Conservation (phyloP, 139 green algal species). For the Haematococcus sp. region DNA sequence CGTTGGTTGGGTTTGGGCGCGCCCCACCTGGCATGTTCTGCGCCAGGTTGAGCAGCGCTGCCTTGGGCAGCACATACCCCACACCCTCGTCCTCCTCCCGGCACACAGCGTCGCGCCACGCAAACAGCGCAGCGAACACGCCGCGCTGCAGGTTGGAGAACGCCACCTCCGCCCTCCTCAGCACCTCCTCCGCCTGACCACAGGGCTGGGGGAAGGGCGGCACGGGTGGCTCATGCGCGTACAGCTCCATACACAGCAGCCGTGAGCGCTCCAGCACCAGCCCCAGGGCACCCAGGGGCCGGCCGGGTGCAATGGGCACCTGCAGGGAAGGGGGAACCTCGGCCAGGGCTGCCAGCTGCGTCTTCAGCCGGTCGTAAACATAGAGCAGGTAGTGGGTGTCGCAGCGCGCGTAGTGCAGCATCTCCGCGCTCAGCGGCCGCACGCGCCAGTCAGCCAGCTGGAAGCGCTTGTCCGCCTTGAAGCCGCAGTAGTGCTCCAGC, state of each 20-base stretch:
- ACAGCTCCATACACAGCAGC: constrained; percentile 70
- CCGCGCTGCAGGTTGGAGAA: constrained; percentile 51
- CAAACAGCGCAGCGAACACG: constrained; percentile 59
- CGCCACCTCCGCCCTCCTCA: constrained; percentile 16
- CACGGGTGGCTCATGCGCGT: constrained; percentile 65
- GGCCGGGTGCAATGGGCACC: constrained; percentile 6
- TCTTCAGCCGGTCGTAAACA: constrained; percentile 77
- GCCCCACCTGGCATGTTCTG: constrained; percentile 38
- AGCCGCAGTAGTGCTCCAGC: constrained; percentile 70
- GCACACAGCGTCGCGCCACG: constrained; percentile 74
- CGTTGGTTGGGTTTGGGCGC: neutral
- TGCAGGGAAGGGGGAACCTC: constrained; percentile 13
- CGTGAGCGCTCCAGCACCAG: constrained; percentile 75
- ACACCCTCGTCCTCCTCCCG: constrained; percentile 77
- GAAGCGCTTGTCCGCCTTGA: constrained; percentile 70
- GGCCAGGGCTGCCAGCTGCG: constrained; percentile 25
- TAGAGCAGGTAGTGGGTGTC: constrained; percentile 96
- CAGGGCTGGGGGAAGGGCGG: neutral
- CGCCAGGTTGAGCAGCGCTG: constrained; percentile 67
- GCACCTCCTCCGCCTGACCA: neutral
- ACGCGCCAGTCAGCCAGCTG: constrained; percentile 92
- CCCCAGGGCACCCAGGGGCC: constrained; percentile 34
- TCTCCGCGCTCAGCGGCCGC: constrained; percentile 71
- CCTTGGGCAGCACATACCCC: constrained; percentile 83
- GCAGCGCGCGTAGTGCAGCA: constrained; percentile 83